Evolutionary conservation across 2,329 filamentous ascomycete genomes (phyloP).

Genomic region (Fusarium chlamydosporum): DNA sequence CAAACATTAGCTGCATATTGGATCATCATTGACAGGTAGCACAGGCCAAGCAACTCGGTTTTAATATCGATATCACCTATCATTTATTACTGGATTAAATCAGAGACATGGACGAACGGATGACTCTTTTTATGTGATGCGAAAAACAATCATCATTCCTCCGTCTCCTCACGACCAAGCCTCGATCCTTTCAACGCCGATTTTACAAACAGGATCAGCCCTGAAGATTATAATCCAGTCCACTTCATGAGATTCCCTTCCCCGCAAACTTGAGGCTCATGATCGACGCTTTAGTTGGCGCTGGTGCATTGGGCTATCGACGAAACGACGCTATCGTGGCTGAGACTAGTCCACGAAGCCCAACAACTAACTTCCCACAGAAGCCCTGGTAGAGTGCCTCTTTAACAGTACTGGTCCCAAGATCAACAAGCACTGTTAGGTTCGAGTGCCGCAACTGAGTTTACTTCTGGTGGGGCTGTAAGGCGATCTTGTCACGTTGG

Average conservation of each 20-base stretch:
- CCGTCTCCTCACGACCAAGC: background rate
- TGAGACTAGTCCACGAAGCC: background rate
- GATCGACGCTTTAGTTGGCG: background rate
- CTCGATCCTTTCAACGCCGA: background rate
- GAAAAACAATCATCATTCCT: background rate
- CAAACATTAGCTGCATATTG: background rate
- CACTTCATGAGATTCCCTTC: background rate
- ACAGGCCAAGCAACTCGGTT: background rate
- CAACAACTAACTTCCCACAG: background rate
- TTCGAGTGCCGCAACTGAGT: background rate
- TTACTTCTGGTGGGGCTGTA: background rate
- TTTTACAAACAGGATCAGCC: background rate
- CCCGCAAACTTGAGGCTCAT: slow-evolving; percentile 1
- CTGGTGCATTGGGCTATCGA: slow-evolving; percentile 1
- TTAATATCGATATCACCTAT: too few relatives aligned
- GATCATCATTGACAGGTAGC: background rate
- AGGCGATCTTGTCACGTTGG: background rate
- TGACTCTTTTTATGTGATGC: background rate
- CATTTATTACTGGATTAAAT: background rate
- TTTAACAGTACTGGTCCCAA: background rate
- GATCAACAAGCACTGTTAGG: background rate
- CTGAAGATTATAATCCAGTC: too few relatives aligned
- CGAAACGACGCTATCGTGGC: slow-evolving; percentile 4
- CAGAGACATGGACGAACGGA: background rate
- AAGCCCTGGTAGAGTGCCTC: background rate